A percentile compares a stretch with the other conserved stretches of the same genome.
phyloP scores from a whole-genome alignment of 257 asterid genomes.

The Petunia axillaris region DNA sequence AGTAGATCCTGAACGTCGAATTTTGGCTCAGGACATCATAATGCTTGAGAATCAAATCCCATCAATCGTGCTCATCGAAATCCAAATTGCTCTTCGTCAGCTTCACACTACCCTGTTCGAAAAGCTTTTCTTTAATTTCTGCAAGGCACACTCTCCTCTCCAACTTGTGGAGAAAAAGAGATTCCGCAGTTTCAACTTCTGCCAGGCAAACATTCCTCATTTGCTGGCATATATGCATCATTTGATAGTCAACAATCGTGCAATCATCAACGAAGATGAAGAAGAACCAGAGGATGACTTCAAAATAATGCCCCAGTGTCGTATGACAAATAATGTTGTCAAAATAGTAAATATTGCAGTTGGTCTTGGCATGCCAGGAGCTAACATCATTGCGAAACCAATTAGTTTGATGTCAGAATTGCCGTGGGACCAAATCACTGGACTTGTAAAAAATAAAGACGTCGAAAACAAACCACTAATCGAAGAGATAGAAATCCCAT shows the following conservation, averaged over 20 bases:
- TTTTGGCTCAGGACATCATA: constrained; percentile 31
- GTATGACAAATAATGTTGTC: not conserved
- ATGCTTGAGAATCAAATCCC: constrained; percentile 64
- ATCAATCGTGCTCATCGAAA: constrained; percentile 22
- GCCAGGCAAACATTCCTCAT: constrained; percentile 31
- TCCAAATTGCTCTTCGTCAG: not conserved
- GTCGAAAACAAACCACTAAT: not conserved
- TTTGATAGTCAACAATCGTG: constrained; percentile 31
- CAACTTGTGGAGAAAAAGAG: not conserved
- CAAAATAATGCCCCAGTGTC: no score
- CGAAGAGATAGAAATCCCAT: constrained; percentile 43
- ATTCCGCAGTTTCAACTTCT: not conserved
- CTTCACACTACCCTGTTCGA: not conserved
- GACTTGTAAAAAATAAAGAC: not conserved
- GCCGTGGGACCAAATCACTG: not conserved
- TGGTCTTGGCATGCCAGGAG: constrained; percentile 20
- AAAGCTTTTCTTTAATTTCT: constrained; percentile 18
- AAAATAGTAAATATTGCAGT: not conserved
- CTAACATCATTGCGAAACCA: constrained; percentile 29
- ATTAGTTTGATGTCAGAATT: constrained; percentile 1
- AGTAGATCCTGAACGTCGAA: constrained; percentile 33
- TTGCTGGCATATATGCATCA: constrained; percentile 40
- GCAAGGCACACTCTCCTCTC: constrained; percentile 42
- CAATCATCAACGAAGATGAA: constrained; percentile 14
- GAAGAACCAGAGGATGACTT: not conserved